A percentile compares a stretch with the other conserved stretches of the same genome.
phyloP scores from a whole-genome alignment of 169 alveolate species.

The Plasmodium adleri region DNA sequence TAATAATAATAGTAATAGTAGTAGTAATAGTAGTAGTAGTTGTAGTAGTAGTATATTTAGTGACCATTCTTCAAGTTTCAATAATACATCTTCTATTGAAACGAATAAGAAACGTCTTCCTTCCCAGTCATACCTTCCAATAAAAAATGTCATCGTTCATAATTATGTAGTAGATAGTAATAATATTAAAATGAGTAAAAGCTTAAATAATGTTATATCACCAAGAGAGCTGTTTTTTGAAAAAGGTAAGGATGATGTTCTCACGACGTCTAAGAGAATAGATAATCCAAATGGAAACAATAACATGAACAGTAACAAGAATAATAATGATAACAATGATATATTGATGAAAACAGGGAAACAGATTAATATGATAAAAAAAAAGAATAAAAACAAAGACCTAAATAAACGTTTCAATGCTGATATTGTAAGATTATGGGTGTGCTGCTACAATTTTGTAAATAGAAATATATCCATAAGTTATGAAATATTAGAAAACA shows the following conservation, averaged over 20 bases:
- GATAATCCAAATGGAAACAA: neutral
- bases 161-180: slow-evolving; percentile 94
- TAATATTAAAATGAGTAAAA: slow-evolving; percentile 95
- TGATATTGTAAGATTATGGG: slow-evolving; percentile 68
- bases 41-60: too few species aligned
- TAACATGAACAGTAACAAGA: neutral
- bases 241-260: neutral
- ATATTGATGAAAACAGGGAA: neutral
- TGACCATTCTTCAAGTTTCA: too few species aligned
- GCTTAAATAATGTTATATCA: slow-evolving; percentile 94
- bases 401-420: slow-evolving; percentile 40
- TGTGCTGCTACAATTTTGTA: slow-evolving; percentile 62
- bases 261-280: neutral
- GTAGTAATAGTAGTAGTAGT: too few species aligned
- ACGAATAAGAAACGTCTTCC: too few species aligned
- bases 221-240: slow-evolving; percentile 88
- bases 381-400: neutral
- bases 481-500: slow-evolving; percentile 42
- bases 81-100: too few species aligned
- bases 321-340: neutral
- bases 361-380: neutral
- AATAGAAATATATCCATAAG: slow-evolving; percentile 40
- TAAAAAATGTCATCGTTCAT: slow-evolving; percentile 92
- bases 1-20: too few species aligned
- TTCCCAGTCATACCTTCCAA: slow-evolving; percentile 84